phyloP scores from a whole-genome alignment of 345 rosid species.

The Salix arbutifolia region DNA sequence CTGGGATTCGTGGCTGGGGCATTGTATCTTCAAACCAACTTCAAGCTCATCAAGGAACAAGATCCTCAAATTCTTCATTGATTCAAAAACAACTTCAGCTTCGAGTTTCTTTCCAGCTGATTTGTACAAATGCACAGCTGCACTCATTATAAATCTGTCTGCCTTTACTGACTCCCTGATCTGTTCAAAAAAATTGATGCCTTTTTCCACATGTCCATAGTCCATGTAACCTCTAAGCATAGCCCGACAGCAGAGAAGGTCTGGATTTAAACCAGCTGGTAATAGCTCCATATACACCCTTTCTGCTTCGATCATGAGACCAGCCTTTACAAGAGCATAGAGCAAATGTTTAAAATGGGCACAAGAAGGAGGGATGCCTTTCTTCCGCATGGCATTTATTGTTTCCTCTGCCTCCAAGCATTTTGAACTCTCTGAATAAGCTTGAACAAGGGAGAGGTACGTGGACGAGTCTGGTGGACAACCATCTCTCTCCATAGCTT shows the following conservation, averaged over 20 bases:
- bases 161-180: constrained; percentile 34
- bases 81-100: constrained; percentile 31
- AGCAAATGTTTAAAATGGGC: constrained; percentile 55
- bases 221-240: constrained; percentile 64
- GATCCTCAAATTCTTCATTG: constrained; percentile 28
- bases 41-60: constrained; percentile 31
- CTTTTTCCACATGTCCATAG: constrained; percentile 48
- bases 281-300: constrained; percentile 44
- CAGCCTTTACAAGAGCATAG: constrained; percentile 49
- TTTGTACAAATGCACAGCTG: constrained; percentile 56
- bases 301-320: constrained; percentile 55
- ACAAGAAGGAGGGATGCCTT: constrained; percentile 43
- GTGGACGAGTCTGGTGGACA: constrained; percentile 42
- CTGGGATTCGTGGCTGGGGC: neutral
- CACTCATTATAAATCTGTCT: constrained; percentile 52
- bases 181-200: constrained; percentile 48
- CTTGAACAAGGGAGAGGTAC: constrained; percentile 53
- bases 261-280: constrained; percentile 42
- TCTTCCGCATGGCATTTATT: constrained; percentile 44
- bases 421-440: constrained; percentile 49
- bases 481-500: constrained; percentile 56
- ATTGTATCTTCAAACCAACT: constrained; percentile 29
- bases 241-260: constrained; percentile 42
- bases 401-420: constrained; percentile 57
- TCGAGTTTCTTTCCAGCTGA: constrained; percentile 37